These are phyloP conservation scores for Aureobasidium subglaciale DNA, from an alignment of 2,329 filamentous ascomycete genomes.

Conservation along the genomic window DNA sequence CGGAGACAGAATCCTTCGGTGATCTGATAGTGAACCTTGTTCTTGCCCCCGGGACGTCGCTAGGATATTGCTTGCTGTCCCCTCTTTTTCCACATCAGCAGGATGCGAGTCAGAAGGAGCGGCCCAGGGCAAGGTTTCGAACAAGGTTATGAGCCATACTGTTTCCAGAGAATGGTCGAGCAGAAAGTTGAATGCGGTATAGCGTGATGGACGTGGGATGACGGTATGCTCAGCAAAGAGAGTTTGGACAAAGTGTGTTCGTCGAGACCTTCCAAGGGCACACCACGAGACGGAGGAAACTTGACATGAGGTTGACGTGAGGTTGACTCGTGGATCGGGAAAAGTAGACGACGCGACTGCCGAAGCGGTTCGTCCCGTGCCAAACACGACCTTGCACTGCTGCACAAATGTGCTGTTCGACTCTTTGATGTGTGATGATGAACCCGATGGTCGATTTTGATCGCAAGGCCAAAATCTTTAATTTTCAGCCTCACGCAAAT, in stretches of 20 bases:
- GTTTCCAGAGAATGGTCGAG: background rate
- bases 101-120: background rate
- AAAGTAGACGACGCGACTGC: background rate
- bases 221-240: background rate
- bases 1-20: background rate
- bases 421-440: background rate
- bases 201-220: background rate
- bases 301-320: background rate
- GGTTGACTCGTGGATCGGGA: background rate
- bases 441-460: background rate
- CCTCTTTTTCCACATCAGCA: background rate
- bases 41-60: background rate
- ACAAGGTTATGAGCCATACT: background rate
- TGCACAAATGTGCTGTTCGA: too few relatives aligned
- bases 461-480: background rate
- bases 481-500: conserved; percentile 1
- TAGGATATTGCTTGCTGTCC: too few relatives aligned
- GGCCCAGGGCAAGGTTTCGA: conserved; percentile 6
- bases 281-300: background rate
- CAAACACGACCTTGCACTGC: too few relatives aligned
- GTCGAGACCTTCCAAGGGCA: background rate
- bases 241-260: background rate
- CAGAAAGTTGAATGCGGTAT: background rate
- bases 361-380: background rate
- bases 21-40: conserved; percentile 1